phyloP scores from a whole-genome alignment of 2,329 filamentous ascomycete species.

The Pyrenophora graminea region DNA sequence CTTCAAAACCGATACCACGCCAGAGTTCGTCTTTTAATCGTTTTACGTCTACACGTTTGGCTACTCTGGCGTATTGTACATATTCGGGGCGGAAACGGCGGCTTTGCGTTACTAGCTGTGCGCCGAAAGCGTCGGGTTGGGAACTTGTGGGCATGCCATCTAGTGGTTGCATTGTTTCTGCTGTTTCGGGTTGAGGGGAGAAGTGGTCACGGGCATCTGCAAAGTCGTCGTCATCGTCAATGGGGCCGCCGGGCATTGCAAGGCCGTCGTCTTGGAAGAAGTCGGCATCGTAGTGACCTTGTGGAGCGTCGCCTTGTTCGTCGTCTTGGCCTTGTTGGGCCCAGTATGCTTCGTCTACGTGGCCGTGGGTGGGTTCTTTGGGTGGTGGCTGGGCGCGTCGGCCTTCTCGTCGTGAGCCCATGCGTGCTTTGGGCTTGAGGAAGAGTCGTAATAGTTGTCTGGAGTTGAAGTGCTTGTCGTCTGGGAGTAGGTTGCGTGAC shows the following conservation, averaged over 20 bases:
- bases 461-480: slow-evolving; percentile 98
- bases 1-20: slow-evolving; percentile 62
- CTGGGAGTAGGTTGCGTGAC: slow-evolving; percentile 87
- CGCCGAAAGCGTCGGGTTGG: slow-evolving; percentile 62
- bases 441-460: slow-evolving; percentile 87
- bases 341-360: slow-evolving; percentile 97
- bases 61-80: slow-evolving; percentile 67
- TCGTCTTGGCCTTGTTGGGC: slow-evolving; percentile 58
- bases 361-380: slow-evolving; percentile 65
- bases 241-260: slow-evolving; percentile 66
- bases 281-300: slow-evolving; percentile 91
- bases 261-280: slow-evolving; percentile 93
- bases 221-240: slow-evolving; percentile 71
- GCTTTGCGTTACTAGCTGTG: slow-evolving; percentile 65
- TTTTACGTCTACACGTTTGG: slow-evolving; percentile 69
- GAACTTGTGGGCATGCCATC: slow-evolving; percentile 51
- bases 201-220: slow-evolving; percentile 81
- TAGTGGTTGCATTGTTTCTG: slow-evolving; percentile 34
- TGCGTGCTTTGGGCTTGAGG: slow-evolving; percentile 87
- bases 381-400: slow-evolving; percentile 27
- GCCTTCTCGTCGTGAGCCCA: slow-evolving; percentile 67
- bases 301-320: slow-evolving; percentile 59
- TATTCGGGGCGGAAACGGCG: slow-evolving; percentile 66
- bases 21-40: slow-evolving; percentile 68
- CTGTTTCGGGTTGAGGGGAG: slow-evolving; percentile 63